A percentile compares a stretch with the other conserved stretches of the same genome.
phyloP scores from a whole-genome alignment of 768 basidiomycete genomes.

The Termitomyces sp. region DNA sequence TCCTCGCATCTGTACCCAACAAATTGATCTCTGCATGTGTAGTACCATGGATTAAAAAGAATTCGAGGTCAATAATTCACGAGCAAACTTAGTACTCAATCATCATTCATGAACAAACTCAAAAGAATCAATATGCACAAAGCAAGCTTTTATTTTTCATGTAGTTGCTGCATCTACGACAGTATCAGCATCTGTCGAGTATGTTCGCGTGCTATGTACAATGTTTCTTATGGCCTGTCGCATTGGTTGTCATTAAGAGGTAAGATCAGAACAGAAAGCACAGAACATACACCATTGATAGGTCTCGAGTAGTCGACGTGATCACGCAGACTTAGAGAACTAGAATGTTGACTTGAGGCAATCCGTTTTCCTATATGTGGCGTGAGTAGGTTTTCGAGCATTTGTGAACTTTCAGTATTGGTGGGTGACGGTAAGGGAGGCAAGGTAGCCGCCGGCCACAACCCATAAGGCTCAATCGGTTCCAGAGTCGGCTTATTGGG shows the following conservation, averaged over 20 bases:
- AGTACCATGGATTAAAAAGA: constrained; percentile 7
- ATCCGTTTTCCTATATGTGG: constrained; percentile 17
- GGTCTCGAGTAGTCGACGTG: constrained; percentile 34
- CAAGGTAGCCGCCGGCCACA: constrained; percentile 22
- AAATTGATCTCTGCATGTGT: constrained; percentile 26
- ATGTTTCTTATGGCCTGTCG: constrained; percentile 22
- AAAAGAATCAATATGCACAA: neutral
- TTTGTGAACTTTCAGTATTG: constrained; percentile 21
- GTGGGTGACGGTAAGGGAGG: constrained; percentile 22
- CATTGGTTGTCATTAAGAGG: neutral
- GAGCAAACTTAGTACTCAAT: neutral
- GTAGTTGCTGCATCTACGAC: neutral
- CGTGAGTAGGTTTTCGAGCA: constrained; percentile 24
- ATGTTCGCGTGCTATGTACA: constrained; percentile 25
- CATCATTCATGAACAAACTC: too few relatives aligned
- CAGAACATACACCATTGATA: constrained; percentile 23
- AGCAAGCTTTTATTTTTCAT: neutral
- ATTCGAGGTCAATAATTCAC: neutral
- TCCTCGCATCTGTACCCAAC: constrained; percentile 40
- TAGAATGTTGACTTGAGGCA: constrained; percentile 19
- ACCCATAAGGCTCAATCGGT: neutral
- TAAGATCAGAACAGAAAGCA: neutral
- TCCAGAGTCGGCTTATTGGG: constrained; percentile 11
- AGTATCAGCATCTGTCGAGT: constrained; percentile 9
- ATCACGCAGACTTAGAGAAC: constrained; percentile 30